Evolutionary conservation across 495 filamentous ascomycete species (phyloP), one percentile per base, ranked within the genome.

Genomic region (Beverwykella pulmonaria): DNA sequence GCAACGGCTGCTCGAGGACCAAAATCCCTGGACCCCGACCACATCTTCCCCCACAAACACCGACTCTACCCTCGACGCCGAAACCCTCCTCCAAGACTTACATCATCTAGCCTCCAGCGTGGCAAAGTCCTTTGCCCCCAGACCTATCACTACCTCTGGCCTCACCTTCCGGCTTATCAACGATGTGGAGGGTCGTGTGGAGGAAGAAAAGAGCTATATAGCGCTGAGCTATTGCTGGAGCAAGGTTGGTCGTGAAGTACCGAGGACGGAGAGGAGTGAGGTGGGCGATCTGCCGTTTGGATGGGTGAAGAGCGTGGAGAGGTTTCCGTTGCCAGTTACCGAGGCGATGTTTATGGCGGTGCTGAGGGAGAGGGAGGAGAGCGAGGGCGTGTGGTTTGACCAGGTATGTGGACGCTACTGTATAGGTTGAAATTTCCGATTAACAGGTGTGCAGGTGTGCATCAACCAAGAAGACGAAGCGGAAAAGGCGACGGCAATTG

Each of bases 401-500:
- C 62, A 70, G 32, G 65, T 68, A 49, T 57, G 34, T 32, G 8
- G 22, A 5, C n/a, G 7, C 8, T n/a, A 15, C 6, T 14, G 2
- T 22, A n/a, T 15, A n/a, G 23, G 10, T 63, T 14, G 49, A 36
- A n/a, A 12, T n/a, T 32, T n/a, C 39, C 1, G 17, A 25, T n/a
- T 47, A 46, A 53, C 26, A 4, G 14, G 8, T 49, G 14, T 23
- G 6, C 53, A 75, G 61, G 74, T 77, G 20, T 76, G 72, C 61
- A 77, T 78, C 59, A 71, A 75, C 52, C 71, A 74, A 29, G 62
- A 67, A 1, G 65, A 71, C 60, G 59, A 68, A 39, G 19, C 44
- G 1, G 75, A 78, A 41, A 77, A 77, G 58, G 69, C 69, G 14
- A 52, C 67, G 14, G 65, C 72, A n/a, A 72, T 78, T 49, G 64